Evolutionary conservation across 2,329 filamentous ascomycete species (phyloP), one percentile per base, ranked within the genome.

Genomic region (Fusarium cyanostomum): DNA sequence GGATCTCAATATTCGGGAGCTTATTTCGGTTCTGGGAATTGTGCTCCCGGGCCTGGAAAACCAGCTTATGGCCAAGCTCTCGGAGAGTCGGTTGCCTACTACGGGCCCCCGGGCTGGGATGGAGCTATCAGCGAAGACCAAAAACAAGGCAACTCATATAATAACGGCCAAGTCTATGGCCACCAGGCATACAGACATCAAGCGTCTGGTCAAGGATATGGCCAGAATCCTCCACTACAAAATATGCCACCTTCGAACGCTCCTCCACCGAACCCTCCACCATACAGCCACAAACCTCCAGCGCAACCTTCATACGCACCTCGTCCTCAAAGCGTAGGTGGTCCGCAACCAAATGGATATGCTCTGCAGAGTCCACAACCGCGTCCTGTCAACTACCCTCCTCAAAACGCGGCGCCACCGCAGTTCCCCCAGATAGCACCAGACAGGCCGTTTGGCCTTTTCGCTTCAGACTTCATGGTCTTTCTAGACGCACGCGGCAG

Each of bases 371-470:
- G 16, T 13, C 12, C 33, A 8, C 44, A 27, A 26, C 48, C 21
- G 8, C 46, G 38, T n/a, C 37, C 45, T 16, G 26, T 52, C n/a
- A 45, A 46, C 46, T 51, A 52, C 11, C 42, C n/a, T 12, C 34
- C 34, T 8, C 44, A 21, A 12, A 52, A 28, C 15, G 49, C 21
- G 21, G 21, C 35, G 12, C 39, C 27, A 24, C 24, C 34, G 11
- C 43, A 49, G n/a, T 16, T 18, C n/a, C 35, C 42, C 7, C 34
- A 48, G 16, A 34, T 49, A 27, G 27, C 34, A 2, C 34, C 51
- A n/a, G 27, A 54, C 30, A 39, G 34, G 3, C n/a, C 26, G 8
- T 54, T 54, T 54, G 51, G 51, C 7, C 43, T 54, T 18, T 54
- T 54, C 13, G 34, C 26, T 12, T 39, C 34, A 8, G 42, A 41